phyloP scores from a whole-genome alignment of 2,329 filamentous ascomycete species.

The Chrysosporium keratinophilum region DNA sequence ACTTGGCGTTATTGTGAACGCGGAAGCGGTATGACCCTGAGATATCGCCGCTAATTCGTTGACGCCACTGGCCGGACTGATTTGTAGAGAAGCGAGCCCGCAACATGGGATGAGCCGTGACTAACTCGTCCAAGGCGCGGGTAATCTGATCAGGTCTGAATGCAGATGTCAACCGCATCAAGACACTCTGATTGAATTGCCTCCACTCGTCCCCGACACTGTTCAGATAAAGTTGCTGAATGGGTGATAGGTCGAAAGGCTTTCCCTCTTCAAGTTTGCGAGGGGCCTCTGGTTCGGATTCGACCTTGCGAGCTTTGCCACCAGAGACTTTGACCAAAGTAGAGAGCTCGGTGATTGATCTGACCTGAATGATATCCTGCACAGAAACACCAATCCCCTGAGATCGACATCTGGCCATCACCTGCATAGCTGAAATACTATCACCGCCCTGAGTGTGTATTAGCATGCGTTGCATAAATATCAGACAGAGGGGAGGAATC shows the following conservation, averaged over 20 bases:
- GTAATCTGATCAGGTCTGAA: constrained; percentile 8
- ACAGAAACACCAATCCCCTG: constrained; percentile 17
- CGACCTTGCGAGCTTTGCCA: not conserved
- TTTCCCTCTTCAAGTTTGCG: constrained; percentile 6
- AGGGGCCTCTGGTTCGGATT: not conserved
- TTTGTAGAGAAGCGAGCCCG: constrained; percentile 19
- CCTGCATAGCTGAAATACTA: constrained; percentile 22
- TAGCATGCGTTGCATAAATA: constrained; percentile 14
- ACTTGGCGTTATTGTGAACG: constrained; percentile 20
- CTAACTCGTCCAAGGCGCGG: constrained; percentile 13
- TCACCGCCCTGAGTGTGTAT: constrained; percentile 21
- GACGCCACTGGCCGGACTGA: constrained; percentile 17
- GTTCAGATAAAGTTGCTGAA: constrained; percentile 20
- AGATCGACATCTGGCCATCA: constrained; percentile 17
- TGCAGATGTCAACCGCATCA: constrained; percentile 11
- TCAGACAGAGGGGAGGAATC: not conserved
- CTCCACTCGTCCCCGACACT: constrained; percentile 14
- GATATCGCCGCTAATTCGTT: constrained; percentile 21
- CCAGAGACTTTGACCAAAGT: constrained; percentile 1
- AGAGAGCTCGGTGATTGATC: constrained; percentile 14
- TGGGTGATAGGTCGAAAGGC: constrained; percentile 18
- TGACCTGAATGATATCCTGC: constrained; percentile 17
- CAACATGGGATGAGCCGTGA: constrained; percentile 19
- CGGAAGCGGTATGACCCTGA: constrained; percentile 26
- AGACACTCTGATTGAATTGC: constrained; percentile 21